Evolutionary conservation across 257 asterid species (phyloP), one percentile per base, ranked within the genome.

Genomic region (Rehmannia glutinosa): DNA sequence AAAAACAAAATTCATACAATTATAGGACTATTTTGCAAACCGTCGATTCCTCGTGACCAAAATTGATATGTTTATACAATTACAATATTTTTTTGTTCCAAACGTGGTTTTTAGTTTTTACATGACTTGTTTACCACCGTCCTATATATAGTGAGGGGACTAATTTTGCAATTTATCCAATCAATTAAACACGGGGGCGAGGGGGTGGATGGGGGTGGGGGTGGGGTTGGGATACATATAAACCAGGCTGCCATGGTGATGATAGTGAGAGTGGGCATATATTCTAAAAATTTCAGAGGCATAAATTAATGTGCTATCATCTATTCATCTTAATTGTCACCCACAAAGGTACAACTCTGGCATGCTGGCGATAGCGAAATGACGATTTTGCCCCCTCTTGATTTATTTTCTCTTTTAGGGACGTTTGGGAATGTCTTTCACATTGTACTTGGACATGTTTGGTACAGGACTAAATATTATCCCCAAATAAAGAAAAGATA

Each of bases 281-380:
- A 65, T 73, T 73, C 73, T 2, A 69, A n/a, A 62, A 10, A 52
- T 65, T 46, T 59, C 69, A 64, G 76, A 47, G 61, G 68, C 38
- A 54, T 58, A 70, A 76, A 58, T 78, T 66, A 61, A 55, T 74
- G 74, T 53, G 43, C 45, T 13, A 6, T 38, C 45, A 11, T 61
- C 56, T 65, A 12, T 50, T 67, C 52, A 6, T 27, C 70, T 64
- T 75, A 27, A 63, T 56, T 58, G 69, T 55, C 60, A 53, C 43
- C 59, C 33, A 52, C 15, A 7, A 58, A 38, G 53, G 68, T 52
- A 41, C 62, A 63, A 50, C 1, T 8, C 20, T 46, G 45, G 1
- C 10, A 65, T 35, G 63, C 64, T 4, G 50, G 57, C 20, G 41
- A 12, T 5, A 1, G 17, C 8, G 15, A 15, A 39, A 60, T 66